Percentiles rank a stretch among this genome's conserved stretches.
Conservation (phyloP, 345 rosid genomes). For the Eucalyptus shirleyi region DNA sequence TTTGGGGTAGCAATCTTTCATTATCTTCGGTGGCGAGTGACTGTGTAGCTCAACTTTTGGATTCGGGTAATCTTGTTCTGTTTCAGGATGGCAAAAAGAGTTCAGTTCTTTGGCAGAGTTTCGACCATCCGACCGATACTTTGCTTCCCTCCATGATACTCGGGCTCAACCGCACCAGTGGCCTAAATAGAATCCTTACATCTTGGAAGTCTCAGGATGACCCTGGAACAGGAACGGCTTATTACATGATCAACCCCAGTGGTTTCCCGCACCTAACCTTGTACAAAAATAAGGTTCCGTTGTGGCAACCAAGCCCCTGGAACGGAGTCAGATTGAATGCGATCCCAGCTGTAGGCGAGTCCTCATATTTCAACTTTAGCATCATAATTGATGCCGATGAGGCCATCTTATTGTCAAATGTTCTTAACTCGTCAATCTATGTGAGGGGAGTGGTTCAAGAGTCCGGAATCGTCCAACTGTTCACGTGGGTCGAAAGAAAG, state of each 20-base stretch:
- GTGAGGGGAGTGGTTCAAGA: not conserved
- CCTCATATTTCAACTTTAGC: not conserved
- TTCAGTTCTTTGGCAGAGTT: conserved; percentile 14
- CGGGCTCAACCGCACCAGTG: not conserved
- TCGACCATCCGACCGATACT: conserved; percentile 22
- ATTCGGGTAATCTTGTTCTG: conserved; percentile 20
- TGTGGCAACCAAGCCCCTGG: not conserved
- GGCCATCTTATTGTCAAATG: not conserved
- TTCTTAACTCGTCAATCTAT: not conserved
- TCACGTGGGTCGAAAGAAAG: not conserved
- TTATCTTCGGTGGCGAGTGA: not conserved
- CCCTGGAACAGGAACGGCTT: conserved; percentile 7
- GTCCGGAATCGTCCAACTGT: not conserved
- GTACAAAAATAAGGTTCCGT: not conserved
- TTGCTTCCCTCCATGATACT: conserved; percentile 17
- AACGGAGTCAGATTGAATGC: not conserved
- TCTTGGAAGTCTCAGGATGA: conserved; percentile 13
- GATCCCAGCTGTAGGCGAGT: not conserved
- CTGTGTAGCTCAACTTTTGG: conserved; percentile 9
- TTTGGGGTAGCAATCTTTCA: not conserved
- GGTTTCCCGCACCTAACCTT: conserved; percentile 15
- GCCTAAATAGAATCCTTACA: not conserved
- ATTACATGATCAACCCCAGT: not conserved
- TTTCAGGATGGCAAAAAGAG: not conserved
- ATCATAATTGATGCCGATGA: not conserved